These are phyloP conservation scores for Mycena sanguinolenta DNA, from an alignment of 768 basidiomycete species.

Conservation along the genomic window DNA sequence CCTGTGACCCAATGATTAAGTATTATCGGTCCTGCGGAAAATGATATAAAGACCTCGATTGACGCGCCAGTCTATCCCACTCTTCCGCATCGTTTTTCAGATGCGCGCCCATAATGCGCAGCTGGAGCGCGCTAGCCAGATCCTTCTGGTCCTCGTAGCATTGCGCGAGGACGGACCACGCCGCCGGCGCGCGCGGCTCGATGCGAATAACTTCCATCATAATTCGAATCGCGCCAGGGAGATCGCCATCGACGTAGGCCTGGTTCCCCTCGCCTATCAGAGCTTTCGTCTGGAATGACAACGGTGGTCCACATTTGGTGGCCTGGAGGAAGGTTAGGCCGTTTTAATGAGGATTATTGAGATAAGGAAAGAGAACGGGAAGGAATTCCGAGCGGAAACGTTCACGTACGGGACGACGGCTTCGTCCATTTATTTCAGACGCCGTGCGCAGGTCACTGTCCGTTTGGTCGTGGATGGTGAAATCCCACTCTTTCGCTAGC, in stretches of 20 bases:
- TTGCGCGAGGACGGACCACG: slow-evolving; percentile 91
- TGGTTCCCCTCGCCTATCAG: slow-evolving; percentile 91
- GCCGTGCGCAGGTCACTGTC: slow-evolving; percentile 81
- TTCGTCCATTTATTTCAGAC: slow-evolving; percentile 78
- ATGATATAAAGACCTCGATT: too few species aligned
- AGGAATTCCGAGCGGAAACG: background rate
- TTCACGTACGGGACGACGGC: slow-evolving; percentile 60
- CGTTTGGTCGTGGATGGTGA: slow-evolving; percentile 73
- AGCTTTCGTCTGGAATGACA: slow-evolving; percentile 79
- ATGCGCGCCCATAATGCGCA: slow-evolving; percentile 93
- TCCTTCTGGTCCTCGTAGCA: slow-evolving; percentile 84
- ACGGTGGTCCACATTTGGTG: slow-evolving; percentile 63
- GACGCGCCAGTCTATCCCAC: slow-evolving; percentile 85
- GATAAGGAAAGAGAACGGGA: background rate
- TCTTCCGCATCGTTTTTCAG: slow-evolving; percentile 86
- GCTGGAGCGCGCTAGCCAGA: slow-evolving; percentile 78
- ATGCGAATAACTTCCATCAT: slow-evolving; percentile 95
- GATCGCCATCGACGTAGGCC: slow-evolving; percentile 81
- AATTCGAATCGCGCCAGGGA: slow-evolving; percentile 76
- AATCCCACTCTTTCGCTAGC: slow-evolving; percentile 80
- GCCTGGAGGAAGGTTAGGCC: slow-evolving; percentile 45
- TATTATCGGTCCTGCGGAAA: too few species aligned
- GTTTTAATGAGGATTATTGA: background rate
- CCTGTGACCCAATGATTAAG: slow-evolving; percentile 48
- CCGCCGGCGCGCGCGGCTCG: slow-evolving; percentile 85